Evolutionary conservation across 176 grass and related monocot genomes (phyloP), one percentile per base, ranked within the genome.

Genomic region (Pharus latifolius): DNA sequence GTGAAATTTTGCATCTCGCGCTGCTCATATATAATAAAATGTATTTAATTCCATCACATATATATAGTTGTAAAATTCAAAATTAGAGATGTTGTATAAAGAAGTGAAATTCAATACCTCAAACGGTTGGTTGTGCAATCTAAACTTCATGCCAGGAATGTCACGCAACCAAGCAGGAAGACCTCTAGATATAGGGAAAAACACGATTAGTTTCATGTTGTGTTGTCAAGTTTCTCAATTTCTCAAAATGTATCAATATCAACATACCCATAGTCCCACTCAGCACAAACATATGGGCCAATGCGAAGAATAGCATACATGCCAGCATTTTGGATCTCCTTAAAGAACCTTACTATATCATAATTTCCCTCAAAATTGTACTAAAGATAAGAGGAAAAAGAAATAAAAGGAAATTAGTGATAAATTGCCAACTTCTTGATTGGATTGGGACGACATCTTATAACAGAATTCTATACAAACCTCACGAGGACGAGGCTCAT

Each of bases 221-320:
- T n/a, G n/a, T n/a, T n/a, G n/a, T n/a, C n/a, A n/a, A n/a, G n/a
- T n/a, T n/a, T n/a, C n/a, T n/a, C n/a, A n/a, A n/a, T n/a, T n/a
- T n/a, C n/a, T n/a, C n/a, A 14, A 19, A 6, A 60, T 22, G 15
- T 55, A 11, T 34, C 5, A 19, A 17, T 30, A 8, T 55, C 13
- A 16, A 27, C 32, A 5, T 77, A 92, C 82, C 88, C 92, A 7
- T 89, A 88, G 50, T 81, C 89, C 93, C 93, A 96, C 67, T 96
- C 93, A 6, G 75, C 93, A 42, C 89, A 91, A 68, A 87, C 78
- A 49, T 87, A 96, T 1, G 92, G 92, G 0, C 92, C 92, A 0
- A 96, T 89, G 43, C 92, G 86, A 29, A 92, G 85, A 48, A 92
- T 75, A 23, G 80, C 93, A 16, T 87, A 84, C 45, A 90, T 60